A percentile compares a stretch with the other conserved stretches of the same genome.
These are phyloP conservation scores for Colletotrichum cereale DNA, from an alignment of 2,329 filamentous ascomycete species.

Conservation along the genomic window DNA sequence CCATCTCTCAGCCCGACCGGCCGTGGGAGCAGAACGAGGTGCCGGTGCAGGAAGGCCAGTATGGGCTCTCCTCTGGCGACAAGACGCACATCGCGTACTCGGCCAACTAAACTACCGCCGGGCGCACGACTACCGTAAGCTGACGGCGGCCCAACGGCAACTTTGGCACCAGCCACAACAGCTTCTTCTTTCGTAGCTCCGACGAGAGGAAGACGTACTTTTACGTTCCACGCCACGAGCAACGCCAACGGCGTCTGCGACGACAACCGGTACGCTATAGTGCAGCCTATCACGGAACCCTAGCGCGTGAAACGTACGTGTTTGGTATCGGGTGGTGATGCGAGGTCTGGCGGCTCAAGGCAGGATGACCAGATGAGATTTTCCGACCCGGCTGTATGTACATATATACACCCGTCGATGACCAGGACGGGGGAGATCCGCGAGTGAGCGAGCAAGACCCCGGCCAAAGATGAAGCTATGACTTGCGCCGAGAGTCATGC, in stretches of 20 bases:
- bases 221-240: constrained; percentile 67
- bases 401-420: neutral
- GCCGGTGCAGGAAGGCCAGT: constrained; percentile 68
- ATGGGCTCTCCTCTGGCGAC: constrained; percentile 65
- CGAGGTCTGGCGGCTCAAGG: no score
- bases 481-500: neutral
- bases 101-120: constrained; percentile 69
- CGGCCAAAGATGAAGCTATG: neutral
- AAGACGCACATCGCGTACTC: constrained; percentile 67
- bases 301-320: neutral
- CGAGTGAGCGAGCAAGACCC: neutral
- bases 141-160: constrained; percentile 67
- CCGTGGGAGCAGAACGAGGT: constrained; percentile 63
- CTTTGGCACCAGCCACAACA: constrained; percentile 69
- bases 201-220: constrained; percentile 68
- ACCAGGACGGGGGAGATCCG: neutral
- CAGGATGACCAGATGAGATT: neutral
- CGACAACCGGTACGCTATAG: constrained; percentile 65
- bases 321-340: neutral
- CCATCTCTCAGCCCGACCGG: constrained; percentile 64
- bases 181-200: constrained; percentile 70
- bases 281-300: constrained; percentile 61
- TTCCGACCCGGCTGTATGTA: neutral
- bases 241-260: constrained; percentile 64
- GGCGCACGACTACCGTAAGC: constrained; percentile 65